Conservation (phyloP, 148 eudicot genomes). For the Amaranthus hypochondriacus region DNA sequence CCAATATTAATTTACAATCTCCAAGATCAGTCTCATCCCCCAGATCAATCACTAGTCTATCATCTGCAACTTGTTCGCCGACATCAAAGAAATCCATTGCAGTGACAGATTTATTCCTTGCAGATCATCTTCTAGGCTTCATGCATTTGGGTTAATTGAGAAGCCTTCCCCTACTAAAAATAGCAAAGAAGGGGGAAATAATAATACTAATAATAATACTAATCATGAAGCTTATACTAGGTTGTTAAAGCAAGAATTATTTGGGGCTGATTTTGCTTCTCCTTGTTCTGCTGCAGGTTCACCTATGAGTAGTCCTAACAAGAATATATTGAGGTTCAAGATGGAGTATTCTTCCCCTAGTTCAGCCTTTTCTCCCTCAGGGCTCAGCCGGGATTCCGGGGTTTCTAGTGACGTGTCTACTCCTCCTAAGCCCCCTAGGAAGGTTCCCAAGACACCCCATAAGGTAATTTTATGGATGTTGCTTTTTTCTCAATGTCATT, state of each 20-base stretch:
- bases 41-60: slow-evolving; percentile 62
- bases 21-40: slow-evolving; percentile 69
- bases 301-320: slow-evolving; percentile 63
- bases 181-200: slow-evolving; percentile 42
- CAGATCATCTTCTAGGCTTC: slow-evolving; percentile 85
- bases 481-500: not conserved
- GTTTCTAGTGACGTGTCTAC: slow-evolving; percentile 41
- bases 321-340: slow-evolving; percentile 83
- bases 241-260: slow-evolving; percentile 64
- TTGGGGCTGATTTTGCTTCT: slow-evolving; percentile 88
- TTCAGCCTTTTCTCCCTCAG: slow-evolving; percentile 60
- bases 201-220: slow-evolving; percentile 6
- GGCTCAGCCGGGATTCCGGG: slow-evolving; percentile 44
- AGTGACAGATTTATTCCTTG: slow-evolving; percentile 96
- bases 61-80: slow-evolving; percentile 38
- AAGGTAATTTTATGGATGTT: slow-evolving; percentile 41
- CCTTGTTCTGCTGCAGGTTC: slow-evolving; percentile 74
- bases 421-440: slow-evolving; percentile 82
- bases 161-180: slow-evolving; percentile 47
- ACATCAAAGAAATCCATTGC: slow-evolving; percentile 45
- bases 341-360: slow-evolving; percentile 58
- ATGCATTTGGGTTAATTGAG: slow-evolving; percentile 69
- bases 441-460: slow-evolving; percentile 94
- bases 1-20: slow-evolving; percentile 35
- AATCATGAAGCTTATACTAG: slow-evolving; percentile 62